Evolutionary conservation across 352 stramenopile species (phyloP).

Genomic region (Phytopythium vexans): DNA sequence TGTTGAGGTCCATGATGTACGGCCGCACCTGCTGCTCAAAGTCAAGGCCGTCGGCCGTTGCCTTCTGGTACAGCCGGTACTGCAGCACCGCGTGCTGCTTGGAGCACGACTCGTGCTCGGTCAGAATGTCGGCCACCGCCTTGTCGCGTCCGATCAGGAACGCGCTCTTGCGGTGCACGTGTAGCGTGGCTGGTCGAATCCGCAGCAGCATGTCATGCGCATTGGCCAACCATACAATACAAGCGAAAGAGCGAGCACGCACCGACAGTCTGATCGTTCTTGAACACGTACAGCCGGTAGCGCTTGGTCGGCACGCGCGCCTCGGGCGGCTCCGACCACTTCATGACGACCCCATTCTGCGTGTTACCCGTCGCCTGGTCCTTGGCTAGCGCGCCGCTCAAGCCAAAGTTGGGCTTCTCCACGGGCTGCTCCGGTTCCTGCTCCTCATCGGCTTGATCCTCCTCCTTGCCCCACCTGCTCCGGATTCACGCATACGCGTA

Average conservation of each 20-base stretch:
- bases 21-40: constrained; percentile 77
- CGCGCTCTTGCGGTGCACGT: constrained; percentile 95
- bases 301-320: constrained; percentile 87
- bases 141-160: constrained; percentile 94
- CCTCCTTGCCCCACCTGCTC: constrained; percentile 68
- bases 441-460: constrained; percentile 38
- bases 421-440: constrained; percentile 38
- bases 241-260: constrained; percentile 6
- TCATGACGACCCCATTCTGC: constrained; percentile 96
- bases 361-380: constrained; percentile 95
- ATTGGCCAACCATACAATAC: neutral
- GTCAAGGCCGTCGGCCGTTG: constrained; percentile 49
- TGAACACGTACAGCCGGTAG: constrained; percentile 98
- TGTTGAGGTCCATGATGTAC: constrained; percentile 98
- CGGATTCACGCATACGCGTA: neutral
- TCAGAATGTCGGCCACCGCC: constrained; percentile 92
- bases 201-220: too few relatives aligned
- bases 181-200: constrained; percentile 77
- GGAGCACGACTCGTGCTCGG: constrained; percentile 93
- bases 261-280: constrained; percentile 83
- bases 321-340: constrained; percentile 97
- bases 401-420: constrained; percentile 96
- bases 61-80: constrained; percentile 84
- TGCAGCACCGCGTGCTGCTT: constrained; percentile 98
- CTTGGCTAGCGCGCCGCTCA: constrained; percentile 95